Percentiles rank a stretch among this genome's conserved stretches.
Evolutionary conservation across 208 protist genomes (phyloP).

Genomic region (Lotmaria passim): DNA sequence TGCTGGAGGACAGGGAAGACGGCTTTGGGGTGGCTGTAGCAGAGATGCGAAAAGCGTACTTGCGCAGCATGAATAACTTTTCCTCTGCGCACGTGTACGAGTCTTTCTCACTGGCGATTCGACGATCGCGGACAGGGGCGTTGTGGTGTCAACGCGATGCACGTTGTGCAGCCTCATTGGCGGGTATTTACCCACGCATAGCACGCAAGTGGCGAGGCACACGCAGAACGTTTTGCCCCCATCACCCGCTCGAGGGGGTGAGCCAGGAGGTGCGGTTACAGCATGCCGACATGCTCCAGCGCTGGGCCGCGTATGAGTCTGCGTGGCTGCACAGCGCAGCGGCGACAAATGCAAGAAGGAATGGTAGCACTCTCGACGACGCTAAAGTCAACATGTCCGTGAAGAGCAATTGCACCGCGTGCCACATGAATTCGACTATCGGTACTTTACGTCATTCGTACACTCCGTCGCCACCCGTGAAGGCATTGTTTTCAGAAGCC

Average conservation of each 20-base stretch:
- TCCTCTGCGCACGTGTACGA: conserved; percentile 35
- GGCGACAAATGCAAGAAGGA: neutral
- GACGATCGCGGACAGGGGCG: conserved; percentile 14
- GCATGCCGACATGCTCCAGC: conserved; percentile 14
- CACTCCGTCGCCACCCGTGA: conserved; percentile 1
- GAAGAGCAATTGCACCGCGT: neutral
- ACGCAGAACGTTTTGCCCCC: neutral
- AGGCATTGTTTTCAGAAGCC: conserved; percentile 7
- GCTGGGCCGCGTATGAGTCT: conserved; percentile 15
- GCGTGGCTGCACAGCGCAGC: conserved; percentile 4
- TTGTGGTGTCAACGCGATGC: conserved; percentile 19
- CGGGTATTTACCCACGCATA: neutral
- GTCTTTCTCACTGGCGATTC: conserved; percentile 33
- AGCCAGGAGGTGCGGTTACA: conserved; percentile 16
- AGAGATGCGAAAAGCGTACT: conserved; percentile 18
- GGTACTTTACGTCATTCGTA: neutral
- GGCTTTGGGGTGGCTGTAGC: conserved; percentile 18
- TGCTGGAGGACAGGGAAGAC: conserved; percentile 25
- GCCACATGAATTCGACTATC: neutral
- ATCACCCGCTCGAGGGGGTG: conserved; percentile 16
- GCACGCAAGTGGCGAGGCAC: conserved; percentile 10
- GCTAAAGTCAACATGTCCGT: too few relatives aligned
- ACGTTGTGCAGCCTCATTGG: conserved; percentile 7
- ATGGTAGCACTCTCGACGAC: neutral
- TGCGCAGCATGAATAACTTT: conserved; percentile 26